A percentile compares a stretch with the other conserved stretches of the same genome.
These are phyloP conservation scores for Atkinsonella hypoxylon DNA, from an alignment of 2,329 filamentous ascomycete species.

Conservation along the genomic window DNA sequence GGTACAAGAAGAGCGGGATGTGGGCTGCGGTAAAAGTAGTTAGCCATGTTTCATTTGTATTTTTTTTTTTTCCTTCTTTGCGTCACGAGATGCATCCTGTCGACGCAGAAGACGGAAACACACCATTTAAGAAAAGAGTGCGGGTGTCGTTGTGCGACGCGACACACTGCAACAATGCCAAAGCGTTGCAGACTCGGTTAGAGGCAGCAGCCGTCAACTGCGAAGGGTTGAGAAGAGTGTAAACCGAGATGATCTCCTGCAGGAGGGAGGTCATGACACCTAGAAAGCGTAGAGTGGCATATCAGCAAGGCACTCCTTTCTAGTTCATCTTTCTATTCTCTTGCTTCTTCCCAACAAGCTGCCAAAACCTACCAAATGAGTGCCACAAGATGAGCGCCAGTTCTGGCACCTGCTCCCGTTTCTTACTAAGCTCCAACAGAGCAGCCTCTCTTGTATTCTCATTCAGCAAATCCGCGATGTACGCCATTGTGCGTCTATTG, in stretches of 20 bases:
- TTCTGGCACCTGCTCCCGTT: slow-evolving; percentile 94
- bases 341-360: neutral
- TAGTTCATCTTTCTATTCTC: no score
- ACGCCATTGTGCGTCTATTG: slow-evolving; percentile 82
- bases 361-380: slow-evolving; percentile 65
- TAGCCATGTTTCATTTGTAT: neutral
- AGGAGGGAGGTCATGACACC: slow-evolving; percentile 96
- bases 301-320: neutral
- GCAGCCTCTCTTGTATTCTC: slow-evolving; percentile 80
- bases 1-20: slow-evolving; percentile 94
- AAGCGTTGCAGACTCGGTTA: slow-evolving; percentile 93
- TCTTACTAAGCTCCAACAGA: slow-evolving; percentile 92
- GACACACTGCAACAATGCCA: slow-evolving; percentile 91
- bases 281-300: slow-evolving; percentile 22
- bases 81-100: no score
- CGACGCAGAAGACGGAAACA: neutral
- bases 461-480: slow-evolving; percentile 84
- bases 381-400: slow-evolving; percentile 95
- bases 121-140: slow-evolving; percentile 86
- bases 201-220: slow-evolving; percentile 95
- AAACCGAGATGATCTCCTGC: slow-evolving; percentile 98
- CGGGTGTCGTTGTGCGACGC: slow-evolving; percentile 95
- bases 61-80: no score
- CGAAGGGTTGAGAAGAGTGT: slow-evolving; percentile 89
- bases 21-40: slow-evolving; percentile 51